Base-by-base conservation (phyloP, 495 filamentous ascomycete species). In the Apiosordaria backusii region DNA sequence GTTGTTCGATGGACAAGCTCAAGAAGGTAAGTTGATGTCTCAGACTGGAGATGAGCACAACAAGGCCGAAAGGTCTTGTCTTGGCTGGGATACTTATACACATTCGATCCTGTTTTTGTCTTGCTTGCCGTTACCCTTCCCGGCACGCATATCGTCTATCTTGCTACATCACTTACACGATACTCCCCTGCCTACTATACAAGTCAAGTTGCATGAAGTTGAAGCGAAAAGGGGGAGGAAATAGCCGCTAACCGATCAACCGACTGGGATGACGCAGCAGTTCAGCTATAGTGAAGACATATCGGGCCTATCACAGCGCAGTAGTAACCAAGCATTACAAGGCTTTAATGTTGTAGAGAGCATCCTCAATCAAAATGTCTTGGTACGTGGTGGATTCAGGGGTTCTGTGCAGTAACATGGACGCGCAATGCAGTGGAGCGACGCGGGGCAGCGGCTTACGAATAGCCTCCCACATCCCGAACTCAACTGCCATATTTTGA, bases 331-430 rank as follows among this genome's bases (percentile, higher is more conserved):
- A 55, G 52, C 52, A 55, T 23, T 55, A 22, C 52, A 21, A n/a
- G 22, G 22, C 22, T 18, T n/a, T 23, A 13, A 22, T 10, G 52
- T 7, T 55, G 52, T 55, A 55, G 2, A 55, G 52, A 55, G 22
- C 52, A 23, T 55, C 10, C n/a, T 55, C 52, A 23, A 55, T 55
- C 26, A 35, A 27, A 35, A 23, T 24, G 19, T 24, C 24, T 59
- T 59, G 24, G 57, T 59, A 23, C n/a, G 57, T 59, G 7, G 57
- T 35, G 59, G 26, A 61, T 61, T 61, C 27, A 45, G 59, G 24
- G 59, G 52, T 19, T 55, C 52, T 45, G 4, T 16, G 13, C 16
- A 35, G 16, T 18, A 16, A 18, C 3, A 22, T 25, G 59, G 59
- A 61, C 59, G 59, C 59, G 59, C 59, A 61, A 61, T 13, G 26